phyloP scores from a whole-genome alignment of 2,329 filamentous ascomycete genomes.

The Ustulina deusta region DNA sequence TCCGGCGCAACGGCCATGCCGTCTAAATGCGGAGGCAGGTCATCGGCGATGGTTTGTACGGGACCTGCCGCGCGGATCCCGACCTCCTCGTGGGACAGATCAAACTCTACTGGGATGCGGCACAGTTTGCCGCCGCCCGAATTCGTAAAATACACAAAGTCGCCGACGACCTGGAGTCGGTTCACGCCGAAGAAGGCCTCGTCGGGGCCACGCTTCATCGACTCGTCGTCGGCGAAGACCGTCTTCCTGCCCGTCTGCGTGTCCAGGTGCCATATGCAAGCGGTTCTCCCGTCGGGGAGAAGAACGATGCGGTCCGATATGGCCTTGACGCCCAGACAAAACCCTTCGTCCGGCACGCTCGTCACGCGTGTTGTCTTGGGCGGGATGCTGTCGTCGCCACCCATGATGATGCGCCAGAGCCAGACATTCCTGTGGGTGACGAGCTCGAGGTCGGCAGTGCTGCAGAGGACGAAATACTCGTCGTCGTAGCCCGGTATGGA shows the following conservation, averaged over 20 bases:
- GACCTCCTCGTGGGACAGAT: slow-evolving; percentile 36
- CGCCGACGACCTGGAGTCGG: slow-evolving; percentile 44
- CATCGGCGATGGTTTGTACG: slow-evolving; percentile 43
- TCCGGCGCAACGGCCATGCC: slow-evolving; percentile 46
- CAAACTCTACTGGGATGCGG: slow-evolving; percentile 46
- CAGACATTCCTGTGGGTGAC: slow-evolving; percentile 45
- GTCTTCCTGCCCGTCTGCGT: slow-evolving; percentile 42
- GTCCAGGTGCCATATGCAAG: slow-evolving; percentile 49
- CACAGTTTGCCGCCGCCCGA: slow-evolving; percentile 46
- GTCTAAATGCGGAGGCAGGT: slow-evolving; percentile 47
- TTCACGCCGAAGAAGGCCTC: slow-evolving; percentile 50
- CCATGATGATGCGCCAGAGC: slow-evolving; percentile 47
- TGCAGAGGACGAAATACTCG: slow-evolving; percentile 48
- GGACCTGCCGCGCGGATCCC: slow-evolving; percentile 44
- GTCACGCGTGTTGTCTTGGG: slow-evolving; percentile 43
- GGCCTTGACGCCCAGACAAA: slow-evolving; percentile 43
- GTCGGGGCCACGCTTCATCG: slow-evolving; percentile 41
- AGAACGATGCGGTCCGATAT: slow-evolving; percentile 46
- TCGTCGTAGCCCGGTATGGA: slow-evolving; percentile 44
- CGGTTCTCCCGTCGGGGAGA: slow-evolving; percentile 44
- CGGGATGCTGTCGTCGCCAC: slow-evolving; percentile 47
- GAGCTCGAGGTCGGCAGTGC: slow-evolving; percentile 48
- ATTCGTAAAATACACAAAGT: slow-evolving; percentile 50
- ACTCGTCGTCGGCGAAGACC: slow-evolving; percentile 44
- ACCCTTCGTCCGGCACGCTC: slow-evolving; percentile 42